Evolutionary conservation across 768 basidiomycete genomes (phyloP).

Genomic region (Lactarius sp.): DNA sequence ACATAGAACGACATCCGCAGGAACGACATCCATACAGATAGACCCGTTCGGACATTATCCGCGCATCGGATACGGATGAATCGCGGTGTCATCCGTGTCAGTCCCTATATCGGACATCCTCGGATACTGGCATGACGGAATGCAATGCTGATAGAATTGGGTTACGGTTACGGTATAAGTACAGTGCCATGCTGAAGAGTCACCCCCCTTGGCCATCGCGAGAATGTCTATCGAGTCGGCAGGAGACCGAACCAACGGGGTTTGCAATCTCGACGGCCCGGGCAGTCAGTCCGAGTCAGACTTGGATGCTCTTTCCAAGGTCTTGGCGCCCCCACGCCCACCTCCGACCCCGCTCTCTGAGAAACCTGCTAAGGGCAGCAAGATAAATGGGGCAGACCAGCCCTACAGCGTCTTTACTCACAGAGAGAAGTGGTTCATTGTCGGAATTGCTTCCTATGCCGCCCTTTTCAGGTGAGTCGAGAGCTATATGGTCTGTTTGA

Average conservation of each 20-base stretch:
- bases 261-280: neutral
- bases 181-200: too few species aligned
- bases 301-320: too few species aligned
- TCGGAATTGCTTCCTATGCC: slow-evolving; percentile 51
- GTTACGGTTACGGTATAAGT: too few species aligned
- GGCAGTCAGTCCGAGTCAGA: neutral
- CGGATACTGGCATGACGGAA: too few species aligned
- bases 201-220: neutral
- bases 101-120: too few species aligned
- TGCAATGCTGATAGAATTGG: too few species aligned
- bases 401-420: slow-evolving; percentile 47
- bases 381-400: slow-evolving; percentile 27
- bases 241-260: neutral
- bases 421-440: slow-evolving; percentile 66
- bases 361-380: too few species aligned
- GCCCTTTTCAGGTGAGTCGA: slow-evolving; percentile 54
- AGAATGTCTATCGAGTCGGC: neutral
- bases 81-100: too few species aligned
- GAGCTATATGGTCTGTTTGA: neutral
- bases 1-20: too few species aligned
- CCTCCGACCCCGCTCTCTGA: neutral
- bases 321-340: neutral
- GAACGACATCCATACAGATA: too few species aligned
- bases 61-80: too few species aligned
- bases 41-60: too few species aligned